Evolutionary conservation across 2,329 filamentous ascomycete genomes (phyloP).

Genomic region (Lizonia empirigonia): DNA sequence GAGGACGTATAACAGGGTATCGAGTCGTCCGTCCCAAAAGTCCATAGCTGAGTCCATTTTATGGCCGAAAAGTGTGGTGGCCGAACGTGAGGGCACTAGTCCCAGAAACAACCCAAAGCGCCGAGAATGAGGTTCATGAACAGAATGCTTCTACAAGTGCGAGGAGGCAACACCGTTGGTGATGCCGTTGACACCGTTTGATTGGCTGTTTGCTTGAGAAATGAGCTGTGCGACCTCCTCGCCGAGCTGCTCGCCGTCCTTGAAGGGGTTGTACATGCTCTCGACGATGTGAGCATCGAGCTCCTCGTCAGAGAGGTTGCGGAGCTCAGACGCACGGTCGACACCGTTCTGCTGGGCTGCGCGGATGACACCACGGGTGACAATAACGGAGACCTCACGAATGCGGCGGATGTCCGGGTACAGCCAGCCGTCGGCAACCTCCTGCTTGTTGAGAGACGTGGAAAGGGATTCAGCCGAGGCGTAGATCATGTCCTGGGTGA

Average conservation of each 20-base stretch:
- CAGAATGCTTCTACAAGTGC: slow-evolving; percentile 37
- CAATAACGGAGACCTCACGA: slow-evolving; percentile 82
- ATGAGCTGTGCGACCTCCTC: slow-evolving; percentile 46
- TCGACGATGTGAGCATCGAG: slow-evolving; percentile 69
- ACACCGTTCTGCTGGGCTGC: slow-evolving; percentile 79
- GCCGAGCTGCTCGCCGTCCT: slow-evolving; percentile 50
- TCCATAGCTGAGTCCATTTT: slow-evolving; percentile 29
- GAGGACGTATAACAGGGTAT: slow-evolving; percentile 34
- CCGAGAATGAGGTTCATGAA: slow-evolving; percentile 22
- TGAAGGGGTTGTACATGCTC: slow-evolving; percentile 59
- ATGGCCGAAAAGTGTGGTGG: slow-evolving; percentile 20
- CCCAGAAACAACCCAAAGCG: slow-evolving; percentile 20
- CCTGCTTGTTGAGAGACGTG: slow-evolving; percentile 77
- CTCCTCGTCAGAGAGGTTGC: slow-evolving; percentile 68
- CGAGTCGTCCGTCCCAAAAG: slow-evolving; percentile 26
- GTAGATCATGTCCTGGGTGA: slow-evolving; percentile 98
- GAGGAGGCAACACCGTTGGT: slow-evolving; percentile 41
- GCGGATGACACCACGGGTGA: slow-evolving; percentile 92
- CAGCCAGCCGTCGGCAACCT: slow-evolving; percentile 81
- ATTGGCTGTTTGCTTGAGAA: slow-evolving; percentile 27
- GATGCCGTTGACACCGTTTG: slow-evolving; percentile 35
- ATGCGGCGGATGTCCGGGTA: slow-evolving; percentile 93
- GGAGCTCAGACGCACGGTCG: slow-evolving; percentile 63
- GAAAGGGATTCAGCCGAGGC: slow-evolving; percentile 84
- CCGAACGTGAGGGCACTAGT: slow-evolving; percentile 14